Conservation (phyloP, 1,284 basidiomycete species). For the Neotropicomus parvogracilis region DNA sequence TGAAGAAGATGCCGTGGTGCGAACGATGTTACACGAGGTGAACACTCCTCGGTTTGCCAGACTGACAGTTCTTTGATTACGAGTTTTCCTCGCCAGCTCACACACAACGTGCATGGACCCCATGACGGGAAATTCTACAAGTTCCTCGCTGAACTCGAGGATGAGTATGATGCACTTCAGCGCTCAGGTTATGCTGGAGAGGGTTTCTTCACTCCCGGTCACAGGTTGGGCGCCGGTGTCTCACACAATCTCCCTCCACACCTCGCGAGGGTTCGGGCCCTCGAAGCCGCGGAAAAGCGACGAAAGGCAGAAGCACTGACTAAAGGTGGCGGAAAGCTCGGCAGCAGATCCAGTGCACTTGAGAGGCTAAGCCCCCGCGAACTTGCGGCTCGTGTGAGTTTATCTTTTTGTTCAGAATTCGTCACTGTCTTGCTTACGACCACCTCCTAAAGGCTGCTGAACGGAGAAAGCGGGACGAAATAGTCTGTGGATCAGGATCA, state of each 20-base stretch:
- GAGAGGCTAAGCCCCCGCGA: slow-evolving; percentile 60
- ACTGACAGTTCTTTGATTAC: neutral
- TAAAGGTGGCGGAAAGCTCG: slow-evolving; percentile 54
- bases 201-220: slow-evolving; percentile 76
- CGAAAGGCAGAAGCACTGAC: slow-evolving; percentile 45
- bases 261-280: slow-evolving; percentile 59
- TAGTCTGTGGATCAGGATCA: slow-evolving; percentile 63
- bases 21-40: slow-evolving; percentile 86
- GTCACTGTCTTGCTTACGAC: neutral
- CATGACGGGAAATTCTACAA: slow-evolving; percentile 85
- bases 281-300: slow-evolving; percentile 76
- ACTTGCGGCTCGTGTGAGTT: slow-evolving; percentile 69
- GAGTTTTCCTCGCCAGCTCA: slow-evolving; percentile 49
- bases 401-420: neutral
- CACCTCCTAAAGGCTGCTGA: slow-evolving; percentile 68
- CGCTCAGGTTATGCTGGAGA: slow-evolving; percentile 75
- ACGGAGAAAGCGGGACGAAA: slow-evolving; percentile 66
- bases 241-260: slow-evolving; percentile 65
- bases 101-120: slow-evolving; percentile 84
- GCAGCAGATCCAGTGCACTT: slow-evolving; percentile 37
- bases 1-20: slow-evolving; percentile 69
- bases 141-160: slow-evolving; percentile 69
- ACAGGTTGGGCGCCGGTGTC: slow-evolving; percentile 55
- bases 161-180: slow-evolving; percentile 76
- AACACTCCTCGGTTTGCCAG: slow-evolving; percentile 7